These are phyloP conservation scores for Trametes sp. DNA, from an alignment of 1,284 basidiomycete species.

Conservation along the genomic window DNA sequence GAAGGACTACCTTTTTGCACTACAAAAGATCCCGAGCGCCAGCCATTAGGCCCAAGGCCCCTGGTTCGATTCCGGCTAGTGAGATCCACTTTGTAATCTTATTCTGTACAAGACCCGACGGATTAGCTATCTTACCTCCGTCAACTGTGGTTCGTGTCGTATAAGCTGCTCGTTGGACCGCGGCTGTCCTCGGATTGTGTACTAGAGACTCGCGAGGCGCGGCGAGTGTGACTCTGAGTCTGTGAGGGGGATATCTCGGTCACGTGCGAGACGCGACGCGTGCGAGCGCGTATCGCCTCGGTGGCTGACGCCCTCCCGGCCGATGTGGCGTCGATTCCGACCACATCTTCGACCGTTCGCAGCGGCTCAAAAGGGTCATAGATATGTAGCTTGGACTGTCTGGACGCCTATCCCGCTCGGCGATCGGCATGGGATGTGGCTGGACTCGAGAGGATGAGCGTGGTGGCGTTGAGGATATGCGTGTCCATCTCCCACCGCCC, in stretches of 20 bases:
- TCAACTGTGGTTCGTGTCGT: no score
- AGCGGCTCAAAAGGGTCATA: not conserved
- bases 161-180: no score
- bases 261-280: conserved; percentile 4
- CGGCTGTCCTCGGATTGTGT: no score
- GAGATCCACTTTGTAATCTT: no score
- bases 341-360: not conserved
- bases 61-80: conserved; percentile 16
- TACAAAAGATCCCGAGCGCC: no score
- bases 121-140: no score
- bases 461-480: not conserved
- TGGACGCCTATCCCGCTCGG: no score
- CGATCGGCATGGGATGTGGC: not conserved
- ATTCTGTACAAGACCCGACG: no score
- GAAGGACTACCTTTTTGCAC: not conserved
- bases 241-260: no score
- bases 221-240: no score
- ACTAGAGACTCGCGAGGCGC: no score
- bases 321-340: not conserved
- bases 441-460: not conserved
- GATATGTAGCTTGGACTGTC: not conserved
- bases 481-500: not conserved
- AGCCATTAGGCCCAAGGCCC: conserved; percentile 20
- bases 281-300: not conserved
- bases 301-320: not conserved